Percentiles rank a stretch among this genome's conserved stretches.
Evolutionary conservation across 345 rosid species (phyloP).

Genomic region (Eucalyptus sp.): DNA sequence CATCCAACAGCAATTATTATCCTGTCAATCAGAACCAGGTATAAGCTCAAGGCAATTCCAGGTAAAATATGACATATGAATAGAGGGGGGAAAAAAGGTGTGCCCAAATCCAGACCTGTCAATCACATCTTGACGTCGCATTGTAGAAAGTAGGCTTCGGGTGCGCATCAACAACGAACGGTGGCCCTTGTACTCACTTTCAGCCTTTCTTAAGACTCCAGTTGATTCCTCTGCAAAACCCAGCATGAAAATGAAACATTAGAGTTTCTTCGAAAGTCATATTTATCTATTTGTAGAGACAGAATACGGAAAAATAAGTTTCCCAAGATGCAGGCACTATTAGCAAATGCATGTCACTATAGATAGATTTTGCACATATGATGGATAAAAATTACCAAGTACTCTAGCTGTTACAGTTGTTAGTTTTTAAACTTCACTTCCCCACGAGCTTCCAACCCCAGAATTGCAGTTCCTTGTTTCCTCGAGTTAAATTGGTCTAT

Average conservation of each 20-base stretch:
- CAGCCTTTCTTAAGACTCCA: conserved; percentile 67
- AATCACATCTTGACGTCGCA: conserved; percentile 86
- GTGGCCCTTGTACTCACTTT: conserved; percentile 94
- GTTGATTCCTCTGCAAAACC: conserved; percentile 67
- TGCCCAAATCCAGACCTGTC: conserved; percentile 34
- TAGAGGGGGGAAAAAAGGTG: background rate
- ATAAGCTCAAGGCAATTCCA: background rate
- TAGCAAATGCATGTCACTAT: background rate
- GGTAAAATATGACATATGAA: background rate
- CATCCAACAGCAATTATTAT: conserved; percentile 55
- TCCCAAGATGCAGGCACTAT: background rate
- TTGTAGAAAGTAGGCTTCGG: conserved; percentile 72
- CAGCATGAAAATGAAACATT: background rate
- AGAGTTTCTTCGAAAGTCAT: background rate
- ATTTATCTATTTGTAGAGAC: background rate
- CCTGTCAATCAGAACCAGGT: conserved; percentile 18
- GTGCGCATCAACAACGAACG: conserved; percentile 75
- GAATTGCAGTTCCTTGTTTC: background rate
- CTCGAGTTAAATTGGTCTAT: background rate
- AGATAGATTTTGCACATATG: background rate
- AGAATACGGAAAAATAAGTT: background rate
- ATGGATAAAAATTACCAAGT: background rate
- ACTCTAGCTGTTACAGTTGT: background rate
- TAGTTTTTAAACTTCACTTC: background rate
- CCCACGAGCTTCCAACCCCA: background rate